Evolutionary conservation across 176 grass and related monocot genomes (phyloP).

Genomic region (Microstegium vimineum): DNA sequence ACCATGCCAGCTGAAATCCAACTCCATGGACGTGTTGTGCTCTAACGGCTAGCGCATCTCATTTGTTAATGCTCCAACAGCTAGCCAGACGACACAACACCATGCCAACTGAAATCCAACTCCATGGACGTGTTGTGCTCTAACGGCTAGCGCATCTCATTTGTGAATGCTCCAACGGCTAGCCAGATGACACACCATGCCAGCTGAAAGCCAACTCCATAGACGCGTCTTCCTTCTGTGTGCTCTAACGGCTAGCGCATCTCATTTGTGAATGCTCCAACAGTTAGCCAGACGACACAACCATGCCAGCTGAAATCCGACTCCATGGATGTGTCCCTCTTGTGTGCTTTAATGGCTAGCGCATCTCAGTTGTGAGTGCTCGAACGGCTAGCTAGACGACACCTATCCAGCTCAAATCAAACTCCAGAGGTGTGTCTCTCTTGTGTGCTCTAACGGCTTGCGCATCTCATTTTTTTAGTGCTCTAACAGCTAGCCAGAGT

Average conservation of each 20-base stretch:
- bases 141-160: background rate
- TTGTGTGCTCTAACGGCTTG: background rate
- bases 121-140: background rate
- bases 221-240: background rate
- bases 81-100: background rate
- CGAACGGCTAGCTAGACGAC: background rate
- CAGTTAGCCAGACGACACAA: background rate
- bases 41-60: background rate
- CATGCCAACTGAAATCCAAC: background rate
- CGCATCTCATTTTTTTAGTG: background rate
- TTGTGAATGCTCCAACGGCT: background rate
- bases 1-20: background rate
- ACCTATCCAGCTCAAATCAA: background rate
- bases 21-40: background rate
- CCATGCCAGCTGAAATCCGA: background rate
- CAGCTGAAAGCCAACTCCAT: background rate
- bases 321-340: background rate
- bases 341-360: background rate
- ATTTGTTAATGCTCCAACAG: background rate
- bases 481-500: background rate
- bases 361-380: background rate
- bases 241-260: background rate
- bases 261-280: background rate
- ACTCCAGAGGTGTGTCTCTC: background rate
- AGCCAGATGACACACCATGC: background rate